phyloP scores from a whole-genome alignment of 2,329 filamentous ascomycete species.

The Trichothecium roseum region DNA sequence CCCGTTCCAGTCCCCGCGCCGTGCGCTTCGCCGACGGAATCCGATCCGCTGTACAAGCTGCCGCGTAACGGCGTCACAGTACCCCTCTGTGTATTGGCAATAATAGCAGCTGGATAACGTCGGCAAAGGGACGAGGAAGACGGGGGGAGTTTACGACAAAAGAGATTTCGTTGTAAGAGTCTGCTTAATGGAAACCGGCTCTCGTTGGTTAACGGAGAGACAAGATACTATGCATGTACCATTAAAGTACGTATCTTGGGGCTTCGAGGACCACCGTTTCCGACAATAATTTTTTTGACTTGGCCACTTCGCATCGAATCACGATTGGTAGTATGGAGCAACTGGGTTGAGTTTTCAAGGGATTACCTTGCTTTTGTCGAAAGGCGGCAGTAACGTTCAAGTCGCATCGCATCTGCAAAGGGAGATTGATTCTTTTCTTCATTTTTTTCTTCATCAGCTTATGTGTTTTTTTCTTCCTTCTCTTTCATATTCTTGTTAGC shows the following conservation, averaged over 20 bases:
- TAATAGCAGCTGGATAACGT: background rate
- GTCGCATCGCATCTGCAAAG: no score
- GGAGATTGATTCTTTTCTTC: background rate
- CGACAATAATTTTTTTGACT: background rate
- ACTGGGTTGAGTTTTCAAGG: no score
- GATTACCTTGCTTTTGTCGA: no score
- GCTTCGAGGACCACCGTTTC: background rate
- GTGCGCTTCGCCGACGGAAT: slow-evolving; percentile 31
- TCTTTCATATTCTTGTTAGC: background rate
- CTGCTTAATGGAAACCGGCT: no score
- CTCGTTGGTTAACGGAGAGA: no score
- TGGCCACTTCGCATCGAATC: background rate
- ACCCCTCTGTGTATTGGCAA: background rate
- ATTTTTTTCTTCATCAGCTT: background rate
- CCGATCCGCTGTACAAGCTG: slow-evolving; percentile 24
- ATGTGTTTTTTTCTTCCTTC: background rate
- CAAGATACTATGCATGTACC: no score
- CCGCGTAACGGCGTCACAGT: slow-evolving; percentile 20
- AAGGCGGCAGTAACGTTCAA: no score
- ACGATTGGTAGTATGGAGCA: no score
- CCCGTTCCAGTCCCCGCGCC: slow-evolving; percentile 25
- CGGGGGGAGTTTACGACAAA: background rate
- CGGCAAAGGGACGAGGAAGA: background rate
- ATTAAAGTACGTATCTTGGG: no score
- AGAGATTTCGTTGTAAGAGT: no score